Percentiles rank a stretch among this genome's conserved stretches.
Conservation (phyloP, 228 moss, liverwort and hornwort genomes). For the Sphagnum magellanicum region DNA sequence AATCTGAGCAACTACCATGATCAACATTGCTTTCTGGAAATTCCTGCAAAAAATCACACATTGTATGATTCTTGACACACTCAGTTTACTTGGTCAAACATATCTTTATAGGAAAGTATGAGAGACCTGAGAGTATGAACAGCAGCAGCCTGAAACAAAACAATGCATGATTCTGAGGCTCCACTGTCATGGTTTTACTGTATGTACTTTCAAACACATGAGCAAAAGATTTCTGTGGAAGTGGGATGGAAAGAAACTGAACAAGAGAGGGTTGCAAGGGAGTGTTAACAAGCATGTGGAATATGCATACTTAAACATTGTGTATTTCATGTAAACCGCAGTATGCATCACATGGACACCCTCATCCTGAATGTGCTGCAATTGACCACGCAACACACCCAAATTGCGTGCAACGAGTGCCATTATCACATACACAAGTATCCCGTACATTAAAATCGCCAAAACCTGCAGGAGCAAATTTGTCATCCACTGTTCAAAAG, state of each 20-base stretch:
- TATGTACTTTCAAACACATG: too few relatives aligned
- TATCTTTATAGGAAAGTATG: too few relatives aligned
- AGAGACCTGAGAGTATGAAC: too few relatives aligned
- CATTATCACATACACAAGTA: constrained; percentile 73
- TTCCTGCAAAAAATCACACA: constrained; percentile 45
- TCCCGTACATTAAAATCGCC: constrained; percentile 58
- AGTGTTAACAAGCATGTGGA: too few relatives aligned
- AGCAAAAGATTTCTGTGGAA: too few relatives aligned
- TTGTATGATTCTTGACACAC: too few relatives aligned
- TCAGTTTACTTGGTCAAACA: too few relatives aligned
- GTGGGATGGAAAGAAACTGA: too few relatives aligned
- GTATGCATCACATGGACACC: constrained; percentile 87
- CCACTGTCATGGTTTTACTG: too few relatives aligned
- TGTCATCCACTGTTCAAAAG: neutral
- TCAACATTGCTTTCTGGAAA: constrained; percentile 76
- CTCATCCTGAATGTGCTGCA: constrained; percentile 81
- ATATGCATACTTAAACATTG: constrained; percentile 76
- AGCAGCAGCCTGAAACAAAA: too few relatives aligned
- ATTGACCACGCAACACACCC: constrained; percentile 57
- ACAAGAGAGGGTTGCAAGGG: too few relatives aligned
- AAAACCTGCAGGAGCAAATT: constrained; percentile 38
- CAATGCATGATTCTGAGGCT: too few relatives aligned
- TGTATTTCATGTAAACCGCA: constrained; percentile 69
- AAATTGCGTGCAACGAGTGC: constrained; percentile 65
- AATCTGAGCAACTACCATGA: constrained; percentile 75